These are phyloP conservation scores for Aspergillus homomorphus DNA, from an alignment of 495 filamentous ascomycete genomes.

Conservation along the genomic window DNA sequence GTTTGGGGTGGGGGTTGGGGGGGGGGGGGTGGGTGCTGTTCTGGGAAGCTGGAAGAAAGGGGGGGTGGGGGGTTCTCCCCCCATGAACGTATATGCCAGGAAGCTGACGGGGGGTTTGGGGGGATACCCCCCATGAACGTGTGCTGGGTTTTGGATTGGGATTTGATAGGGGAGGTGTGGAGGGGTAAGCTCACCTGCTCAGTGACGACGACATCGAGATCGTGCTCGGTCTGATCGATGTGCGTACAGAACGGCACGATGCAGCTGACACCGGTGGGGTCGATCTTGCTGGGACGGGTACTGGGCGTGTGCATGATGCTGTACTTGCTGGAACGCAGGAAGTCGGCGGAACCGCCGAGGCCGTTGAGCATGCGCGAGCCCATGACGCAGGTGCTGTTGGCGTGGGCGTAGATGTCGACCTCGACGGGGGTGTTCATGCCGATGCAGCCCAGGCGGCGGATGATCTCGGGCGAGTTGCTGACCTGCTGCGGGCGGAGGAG, in stretches of 20 bases:
- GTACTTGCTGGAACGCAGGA: slow-evolving; percentile 81
- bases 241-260: slow-evolving; percentile 94
- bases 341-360: slow-evolving; percentile 84
- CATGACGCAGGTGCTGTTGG: slow-evolving; percentile 89
- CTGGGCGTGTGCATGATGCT: slow-evolving; percentile 91
- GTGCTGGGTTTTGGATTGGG: too few relatives aligned
- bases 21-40: too few relatives aligned
- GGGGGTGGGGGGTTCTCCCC: too few relatives aligned
- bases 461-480: slow-evolving; percentile 93
- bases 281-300: slow-evolving; percentile 74
- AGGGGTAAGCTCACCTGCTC: slow-evolving; percentile 50
- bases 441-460: slow-evolving; percentile 81
- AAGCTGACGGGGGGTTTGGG: too few relatives aligned
- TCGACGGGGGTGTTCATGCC: slow-evolving; percentile 96
- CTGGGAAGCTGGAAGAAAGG: too few relatives aligned
- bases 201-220: slow-evolving; percentile 83
- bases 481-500: slow-evolving; percentile 85
- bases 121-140: too few relatives aligned
- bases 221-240: slow-evolving; percentile 91
- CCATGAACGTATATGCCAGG: too few relatives aligned
- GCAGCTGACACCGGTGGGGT: slow-evolving; percentile 78
- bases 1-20: too few relatives aligned
- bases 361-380: slow-evolving; percentile 90
- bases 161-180: neutral
- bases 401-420: slow-evolving; percentile 92